Conservation (phyloP, 192 early-diverging fungal species). For the Coemansia guatemalensis region DNA sequence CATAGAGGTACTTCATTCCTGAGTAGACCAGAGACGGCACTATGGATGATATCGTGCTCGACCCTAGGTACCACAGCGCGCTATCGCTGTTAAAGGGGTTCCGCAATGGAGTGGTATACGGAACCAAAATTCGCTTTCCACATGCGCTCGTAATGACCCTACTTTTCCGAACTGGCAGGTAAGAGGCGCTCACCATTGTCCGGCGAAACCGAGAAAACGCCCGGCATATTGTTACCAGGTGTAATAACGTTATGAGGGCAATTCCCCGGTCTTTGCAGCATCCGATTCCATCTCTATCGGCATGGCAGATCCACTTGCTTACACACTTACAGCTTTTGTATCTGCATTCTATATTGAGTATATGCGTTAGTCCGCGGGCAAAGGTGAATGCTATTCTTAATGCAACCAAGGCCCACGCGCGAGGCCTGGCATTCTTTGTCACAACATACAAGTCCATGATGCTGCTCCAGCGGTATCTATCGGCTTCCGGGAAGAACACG, state of each 20-base stretch:
- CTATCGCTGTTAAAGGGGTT: conserved; percentile 88
- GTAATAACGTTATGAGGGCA: no score
- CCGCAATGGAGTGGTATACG: conserved; percentile 95
- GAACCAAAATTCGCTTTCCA: conserved; percentile 94
- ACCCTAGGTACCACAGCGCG: conserved; percentile 77
- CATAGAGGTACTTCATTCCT: conserved; percentile 7
- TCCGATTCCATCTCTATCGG: neutral
- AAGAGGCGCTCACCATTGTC: conserved; percentile 14
- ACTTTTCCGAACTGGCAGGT: conserved; percentile 86
- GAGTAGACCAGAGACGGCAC: neutral
- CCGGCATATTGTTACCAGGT: no score
- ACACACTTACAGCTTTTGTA: neutral
- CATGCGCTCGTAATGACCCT: conserved; percentile 97
- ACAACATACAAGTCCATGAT: conserved; percentile 93
- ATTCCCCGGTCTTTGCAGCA: neutral
- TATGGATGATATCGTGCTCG: conserved; percentile 55
- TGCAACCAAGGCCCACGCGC: conserved; percentile 86
- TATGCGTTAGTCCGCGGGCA: conserved; percentile 62
- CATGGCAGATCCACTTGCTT: neutral
- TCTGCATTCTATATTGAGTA: neutral
- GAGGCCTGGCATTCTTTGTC: conserved; percentile 88
- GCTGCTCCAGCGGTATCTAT: conserved; percentile 69
- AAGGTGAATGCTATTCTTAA: conserved; percentile 75
- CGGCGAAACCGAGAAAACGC: neutral
- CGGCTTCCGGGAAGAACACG: conserved; percentile 69